Evolutionary conservation across 768 basidiomycete species (phyloP).

Genomic region (Pleurotus pulmonarius): DNA sequence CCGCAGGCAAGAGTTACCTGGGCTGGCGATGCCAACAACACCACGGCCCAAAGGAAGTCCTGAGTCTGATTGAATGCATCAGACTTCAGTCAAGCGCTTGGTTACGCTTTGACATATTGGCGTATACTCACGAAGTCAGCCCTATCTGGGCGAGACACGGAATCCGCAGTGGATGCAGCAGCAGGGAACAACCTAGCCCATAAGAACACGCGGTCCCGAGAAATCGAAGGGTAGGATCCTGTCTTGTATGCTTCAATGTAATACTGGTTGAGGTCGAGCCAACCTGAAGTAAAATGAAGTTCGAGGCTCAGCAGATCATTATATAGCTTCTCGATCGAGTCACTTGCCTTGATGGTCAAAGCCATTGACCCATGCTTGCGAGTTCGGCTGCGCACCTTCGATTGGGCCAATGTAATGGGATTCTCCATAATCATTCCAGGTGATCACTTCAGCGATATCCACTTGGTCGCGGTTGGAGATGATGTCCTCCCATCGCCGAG

Average conservation of each 20-base stretch:
- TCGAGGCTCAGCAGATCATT: conserved; percentile 5
- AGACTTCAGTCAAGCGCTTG: not conserved
- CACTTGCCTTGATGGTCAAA: conserved; percentile 48
- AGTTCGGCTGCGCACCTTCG: conserved; percentile 67
- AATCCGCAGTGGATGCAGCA: conserved; percentile 49
- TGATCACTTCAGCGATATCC: conserved; percentile 57
- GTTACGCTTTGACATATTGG: not conserved
- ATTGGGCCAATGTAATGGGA: conserved; percentile 81
- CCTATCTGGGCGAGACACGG: conserved; percentile 43
- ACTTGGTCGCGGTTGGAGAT: conserved; percentile 52
- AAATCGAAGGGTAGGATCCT: conserved; percentile 53
- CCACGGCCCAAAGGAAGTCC: conserved; percentile 69
- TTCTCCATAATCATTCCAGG: conserved; percentile 77
- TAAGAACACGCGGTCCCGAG: conserved; percentile 60
- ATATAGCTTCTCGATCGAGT: too few species aligned
- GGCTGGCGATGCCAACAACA: conserved; percentile 53
- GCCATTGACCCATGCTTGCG: conserved; percentile 70
- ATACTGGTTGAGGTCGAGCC: conserved; percentile 63
- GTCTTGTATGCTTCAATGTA: conserved; percentile 73
- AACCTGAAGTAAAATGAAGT: conserved; percentile 33
- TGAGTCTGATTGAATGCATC: conserved; percentile 35
- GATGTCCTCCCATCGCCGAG: conserved; percentile 65
- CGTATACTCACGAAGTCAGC: not conserved
- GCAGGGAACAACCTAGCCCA: conserved; percentile 70
- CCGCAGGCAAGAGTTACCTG: conserved; percentile 55